Conservation (phyloP, 305 asterid genomes). For the Petunia hybrid region DNA sequence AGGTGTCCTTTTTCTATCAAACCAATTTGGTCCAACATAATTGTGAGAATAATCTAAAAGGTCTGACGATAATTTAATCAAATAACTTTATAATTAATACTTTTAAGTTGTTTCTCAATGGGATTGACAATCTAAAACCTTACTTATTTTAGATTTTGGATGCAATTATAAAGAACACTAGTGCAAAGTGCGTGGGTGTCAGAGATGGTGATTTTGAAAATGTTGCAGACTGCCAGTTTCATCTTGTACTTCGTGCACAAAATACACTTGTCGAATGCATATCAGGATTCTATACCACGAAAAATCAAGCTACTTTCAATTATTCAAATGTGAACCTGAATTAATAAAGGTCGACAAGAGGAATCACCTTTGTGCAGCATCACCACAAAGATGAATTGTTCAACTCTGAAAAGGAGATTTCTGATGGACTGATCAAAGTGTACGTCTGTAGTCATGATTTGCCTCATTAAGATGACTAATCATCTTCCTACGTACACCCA, state of each 20-base stretch:
- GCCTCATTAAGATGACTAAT: constrained; percentile 6
- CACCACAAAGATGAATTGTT: background rate
- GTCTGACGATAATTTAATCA: too few relatives aligned
- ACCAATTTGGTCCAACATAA: too few relatives aligned
- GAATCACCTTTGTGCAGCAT: constrained; percentile 31
- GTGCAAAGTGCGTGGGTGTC: background rate
- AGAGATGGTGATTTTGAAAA: background rate
- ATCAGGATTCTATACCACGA: background rate
- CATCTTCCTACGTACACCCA: background rate
- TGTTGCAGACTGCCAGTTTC: background rate
- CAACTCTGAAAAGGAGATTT: constrained; percentile 28
- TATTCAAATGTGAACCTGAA: background rate
- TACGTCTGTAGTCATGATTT: constrained; percentile 17
- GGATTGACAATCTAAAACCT: too few relatives aligned
- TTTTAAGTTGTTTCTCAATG: too few relatives aligned
- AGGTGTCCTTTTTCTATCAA: too few relatives aligned
- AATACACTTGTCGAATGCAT: constrained; percentile 14
- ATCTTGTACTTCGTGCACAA: background rate
- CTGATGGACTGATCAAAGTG: constrained; percentile 21
- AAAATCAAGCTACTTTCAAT: constrained; percentile 10
- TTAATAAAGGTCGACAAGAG: constrained; percentile 21
- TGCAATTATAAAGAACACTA: too few relatives aligned
- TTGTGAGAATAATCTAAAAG: too few relatives aligned
- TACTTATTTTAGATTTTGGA: too few relatives aligned
- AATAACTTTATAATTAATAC: too few relatives aligned